These are phyloP conservation scores for Yamadazyma oceani DNA, from an alignment of 1,139 yeast genomes.

Conservation along the genomic window DNA sequence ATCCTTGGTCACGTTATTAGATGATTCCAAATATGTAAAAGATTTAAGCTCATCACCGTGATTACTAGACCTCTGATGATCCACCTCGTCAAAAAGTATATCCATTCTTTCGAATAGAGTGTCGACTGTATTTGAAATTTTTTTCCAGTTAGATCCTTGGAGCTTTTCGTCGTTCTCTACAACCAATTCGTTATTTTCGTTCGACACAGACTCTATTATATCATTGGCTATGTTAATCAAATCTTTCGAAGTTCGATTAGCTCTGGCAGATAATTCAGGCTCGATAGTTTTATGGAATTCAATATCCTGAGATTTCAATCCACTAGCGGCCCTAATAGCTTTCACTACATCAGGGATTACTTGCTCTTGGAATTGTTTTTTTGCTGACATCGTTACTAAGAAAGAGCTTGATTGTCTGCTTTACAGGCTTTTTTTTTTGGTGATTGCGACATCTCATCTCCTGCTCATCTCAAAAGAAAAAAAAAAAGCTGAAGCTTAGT, in stretches of 20 bases:
- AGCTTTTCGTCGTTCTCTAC: slow-evolving; percentile 36
- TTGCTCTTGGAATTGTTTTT: slow-evolving; percentile 13
- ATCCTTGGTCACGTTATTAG: slow-evolving; percentile 18
- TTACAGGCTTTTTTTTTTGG: slow-evolving; percentile 2
- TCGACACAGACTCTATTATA: slow-evolving; percentile 33
- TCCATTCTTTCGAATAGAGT: slow-evolving; percentile 71
- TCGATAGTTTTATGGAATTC: slow-evolving; percentile 75
- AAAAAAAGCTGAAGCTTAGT: background rate
- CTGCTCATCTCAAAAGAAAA: background rate
- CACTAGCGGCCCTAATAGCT: slow-evolving; percentile 68
- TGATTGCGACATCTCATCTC: background rate
- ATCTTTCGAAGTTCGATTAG: slow-evolving; percentile 43
- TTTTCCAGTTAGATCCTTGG: slow-evolving; percentile 54
- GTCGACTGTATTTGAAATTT: slow-evolving; percentile 64
- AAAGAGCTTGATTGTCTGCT: background rate
- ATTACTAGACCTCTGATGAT: slow-evolving; percentile 13
- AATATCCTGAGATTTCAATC: slow-evolving; percentile 79
- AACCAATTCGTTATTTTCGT: slow-evolving; percentile 29
- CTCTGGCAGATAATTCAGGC: slow-evolving; percentile 38
- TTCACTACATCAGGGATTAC: slow-evolving; percentile 47
- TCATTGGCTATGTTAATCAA: slow-evolving; percentile 56
- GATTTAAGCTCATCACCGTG: slow-evolving; percentile 15
- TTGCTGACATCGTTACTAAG: slow-evolving; percentile 2
- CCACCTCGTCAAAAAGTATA: slow-evolving; percentile 51
- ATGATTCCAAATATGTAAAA: slow-evolving; percentile 54